Base-by-base conservation (phyloP, 768 basidiomycete genomes). In the Xerocomellus chrysenteron region DNA sequence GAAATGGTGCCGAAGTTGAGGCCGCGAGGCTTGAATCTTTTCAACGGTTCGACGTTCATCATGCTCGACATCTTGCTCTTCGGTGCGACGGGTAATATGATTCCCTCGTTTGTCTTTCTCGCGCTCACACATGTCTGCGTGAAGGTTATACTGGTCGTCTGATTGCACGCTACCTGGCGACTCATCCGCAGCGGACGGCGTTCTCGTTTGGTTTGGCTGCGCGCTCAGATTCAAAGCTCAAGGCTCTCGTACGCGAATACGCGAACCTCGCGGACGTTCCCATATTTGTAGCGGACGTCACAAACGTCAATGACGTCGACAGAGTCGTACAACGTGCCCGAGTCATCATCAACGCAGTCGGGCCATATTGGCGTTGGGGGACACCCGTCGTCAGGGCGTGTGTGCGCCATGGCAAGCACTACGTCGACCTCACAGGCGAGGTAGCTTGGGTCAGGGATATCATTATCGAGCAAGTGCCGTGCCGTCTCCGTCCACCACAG, bases 401-500 rank as follows among this genome's bases (percentile, higher is more conserved):
- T 59, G 88, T 86, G 5, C 75, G 74, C 36, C 75, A 87, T 55
- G 86, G 89, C 6, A 80, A 83, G 8, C 92, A 95, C 71, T 96
- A 96, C 68, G 84, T 93, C 28, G 95, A 98, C 71, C 75, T 94
- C 35, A 84, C 88, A 2, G 88, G 89, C 9, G 93, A 95, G 68
- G 72, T 79, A 0, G 73, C 76, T 3, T 94, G 87, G 84, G 79
- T 88, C 45, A 74, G 73, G 57, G 73, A 83, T 14, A 86, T 92
- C 48, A 83, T 91, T 46, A 35, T 73, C 30, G 67, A 80, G 87
- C 84, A 60, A 64, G 84, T 74, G 33, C 26, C 46, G 52, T 47
- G 54, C 19, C 50, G 16, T 50, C 45, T 64, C 50, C 53, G 41
- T 55, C 41, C 28, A 10, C 36, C 33, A 40, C 42, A 43, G 37